Evolutionary conservation across 805 yeast genomes (phyloP).

Genomic region (Yarrowia deformans): DNA sequence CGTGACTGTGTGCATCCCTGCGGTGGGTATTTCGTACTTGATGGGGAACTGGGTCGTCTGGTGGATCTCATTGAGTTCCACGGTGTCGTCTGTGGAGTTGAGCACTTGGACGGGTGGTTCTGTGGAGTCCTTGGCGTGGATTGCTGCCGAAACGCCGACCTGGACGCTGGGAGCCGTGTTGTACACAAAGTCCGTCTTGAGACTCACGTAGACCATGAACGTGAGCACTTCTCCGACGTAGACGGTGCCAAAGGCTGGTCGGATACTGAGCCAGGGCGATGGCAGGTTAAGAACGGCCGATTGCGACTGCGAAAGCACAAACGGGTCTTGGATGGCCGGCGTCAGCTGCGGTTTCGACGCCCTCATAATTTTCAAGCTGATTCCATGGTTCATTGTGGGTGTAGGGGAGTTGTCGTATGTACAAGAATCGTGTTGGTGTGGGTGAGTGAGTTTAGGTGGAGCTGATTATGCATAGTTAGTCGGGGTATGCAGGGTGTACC

Average conservation of each 20-base stretch:
- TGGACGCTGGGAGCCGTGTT: slow-evolving; percentile 18
- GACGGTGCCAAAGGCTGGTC: slow-evolving; percentile 46
- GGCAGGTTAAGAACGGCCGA: slow-evolving; percentile 31
- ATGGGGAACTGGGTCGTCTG: slow-evolving; percentile 32
- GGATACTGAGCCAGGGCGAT: slow-evolving; percentile 40
- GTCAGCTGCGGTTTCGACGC: slow-evolving; percentile 48
- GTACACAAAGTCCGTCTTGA: slow-evolving; percentile 26
- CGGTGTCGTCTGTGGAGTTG: slow-evolving; percentile 15
- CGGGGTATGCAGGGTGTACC: background rate
- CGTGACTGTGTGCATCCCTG: slow-evolving; percentile 30
- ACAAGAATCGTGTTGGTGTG: background rate
- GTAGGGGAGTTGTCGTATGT: background rate
- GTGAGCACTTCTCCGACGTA: slow-evolving; percentile 50
- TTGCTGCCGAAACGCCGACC: slow-evolving; percentile 29
- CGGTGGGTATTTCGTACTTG: slow-evolving; percentile 32
- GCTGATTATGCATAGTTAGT: slow-evolving; percentile 2
- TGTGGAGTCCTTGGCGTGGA: slow-evolving; percentile 20
- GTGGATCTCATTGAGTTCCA: slow-evolving; percentile 28
- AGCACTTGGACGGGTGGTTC: slow-evolving; percentile 23
- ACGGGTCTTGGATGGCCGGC: slow-evolving; percentile 41
- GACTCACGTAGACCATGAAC: slow-evolving; percentile 44
- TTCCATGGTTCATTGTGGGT: slow-evolving; percentile 18
- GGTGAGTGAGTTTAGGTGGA: slow-evolving; percentile 4
- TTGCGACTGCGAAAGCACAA: slow-evolving; percentile 23
- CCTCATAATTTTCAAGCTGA: slow-evolving; percentile 47